Percentiles rank a stretch among this genome's conserved stretches.
phyloP scores from a whole-genome alignment of 2,329 filamentous ascomycete genomes.

The Penicillium aurantiogriseum region DNA sequence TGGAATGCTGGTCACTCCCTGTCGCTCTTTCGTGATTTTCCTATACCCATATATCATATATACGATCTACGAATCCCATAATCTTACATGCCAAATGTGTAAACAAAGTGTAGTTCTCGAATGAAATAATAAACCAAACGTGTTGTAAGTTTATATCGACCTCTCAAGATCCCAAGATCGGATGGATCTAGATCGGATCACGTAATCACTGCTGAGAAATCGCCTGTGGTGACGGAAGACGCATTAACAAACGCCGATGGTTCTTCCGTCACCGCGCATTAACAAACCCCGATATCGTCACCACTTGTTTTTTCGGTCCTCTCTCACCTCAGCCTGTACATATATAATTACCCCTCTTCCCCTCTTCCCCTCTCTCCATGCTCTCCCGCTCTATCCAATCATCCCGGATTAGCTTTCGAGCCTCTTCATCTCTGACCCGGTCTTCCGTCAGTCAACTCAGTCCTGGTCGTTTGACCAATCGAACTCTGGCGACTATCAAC shows the following conservation, averaged over 20 bases:
- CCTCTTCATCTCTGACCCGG: slow-evolving; percentile 14
- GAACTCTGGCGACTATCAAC: slow-evolving; percentile 30
- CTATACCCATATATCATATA: not conserved
- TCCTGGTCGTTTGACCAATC: slow-evolving; percentile 17
- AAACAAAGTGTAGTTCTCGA: not conserved
- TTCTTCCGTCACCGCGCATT: no score
- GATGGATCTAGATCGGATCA: slow-evolving; percentile 10
- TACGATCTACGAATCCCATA: not conserved
- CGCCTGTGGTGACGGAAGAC: not conserved
- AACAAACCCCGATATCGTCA: slow-evolving; percentile 17
- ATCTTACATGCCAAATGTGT: not conserved
- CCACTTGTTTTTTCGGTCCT: slow-evolving; percentile 7
- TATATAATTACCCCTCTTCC: slow-evolving; percentile 15
- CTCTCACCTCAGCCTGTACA: slow-evolving; percentile 15
- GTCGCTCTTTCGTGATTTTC: slow-evolving; percentile 4
- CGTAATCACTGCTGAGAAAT: slow-evolving; percentile 16
- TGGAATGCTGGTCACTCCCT: slow-evolving; percentile 3
- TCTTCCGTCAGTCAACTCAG: slow-evolving; percentile 9
- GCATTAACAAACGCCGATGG: slow-evolving; percentile 2
- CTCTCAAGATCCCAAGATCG: no score
- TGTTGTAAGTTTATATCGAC: not conserved
- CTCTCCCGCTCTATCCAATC: slow-evolving; percentile 25
- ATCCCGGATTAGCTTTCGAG: slow-evolving; percentile 25
- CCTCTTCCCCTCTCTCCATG: slow-evolving; percentile 19
- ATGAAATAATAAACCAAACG: not conserved